Percentiles rank a stretch among this genome's conserved stretches.
These are phyloP conservation scores for Endocladia muricata DNA, from an alignment of 31 red algal genomes.

Conservation along the genomic window DNA sequence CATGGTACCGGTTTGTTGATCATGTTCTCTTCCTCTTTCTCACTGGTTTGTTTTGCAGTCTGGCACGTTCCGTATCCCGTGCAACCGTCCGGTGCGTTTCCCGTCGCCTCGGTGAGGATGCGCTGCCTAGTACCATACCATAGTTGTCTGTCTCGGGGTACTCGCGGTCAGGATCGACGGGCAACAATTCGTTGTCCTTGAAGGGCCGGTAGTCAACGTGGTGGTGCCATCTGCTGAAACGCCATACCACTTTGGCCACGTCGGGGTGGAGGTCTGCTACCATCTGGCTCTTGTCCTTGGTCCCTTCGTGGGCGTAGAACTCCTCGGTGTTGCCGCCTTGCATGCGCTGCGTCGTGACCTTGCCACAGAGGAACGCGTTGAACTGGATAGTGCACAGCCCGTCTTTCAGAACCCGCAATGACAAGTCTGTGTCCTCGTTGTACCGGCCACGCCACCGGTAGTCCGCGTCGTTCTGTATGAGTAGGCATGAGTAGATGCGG, in stretches of 20 bases:
- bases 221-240: background rate
- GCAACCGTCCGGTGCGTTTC: too few relatives aligned
- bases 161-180: too few relatives aligned
- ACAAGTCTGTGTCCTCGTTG: conserved; percentile 11
- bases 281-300: background rate
- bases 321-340: conserved; percentile 5
- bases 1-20: too few relatives aligned
- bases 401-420: conserved; percentile 4
- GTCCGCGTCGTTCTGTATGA: background rate
- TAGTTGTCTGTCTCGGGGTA: too few relatives aligned
- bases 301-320: background rate
- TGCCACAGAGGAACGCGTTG: conserved; percentile 2
- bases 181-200: conserved; percentile 12
- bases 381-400: conserved; percentile 1
- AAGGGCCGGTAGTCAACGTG: conserved; percentile 1
- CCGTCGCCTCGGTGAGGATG: too few relatives aligned
- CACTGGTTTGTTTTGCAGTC: too few relatives aligned
- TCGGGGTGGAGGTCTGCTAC: background rate
- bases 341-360: background rate
- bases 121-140: too few relatives aligned
- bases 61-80: too few relatives aligned
- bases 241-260: background rate
- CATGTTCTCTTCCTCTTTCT: too few relatives aligned
- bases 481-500: conserved; percentile 8
- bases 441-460: conserved; percentile 11